Evolutionary conservation across 345 rosid genomes (phyloP).

Genomic region (Hypericum androsaemum): DNA sequence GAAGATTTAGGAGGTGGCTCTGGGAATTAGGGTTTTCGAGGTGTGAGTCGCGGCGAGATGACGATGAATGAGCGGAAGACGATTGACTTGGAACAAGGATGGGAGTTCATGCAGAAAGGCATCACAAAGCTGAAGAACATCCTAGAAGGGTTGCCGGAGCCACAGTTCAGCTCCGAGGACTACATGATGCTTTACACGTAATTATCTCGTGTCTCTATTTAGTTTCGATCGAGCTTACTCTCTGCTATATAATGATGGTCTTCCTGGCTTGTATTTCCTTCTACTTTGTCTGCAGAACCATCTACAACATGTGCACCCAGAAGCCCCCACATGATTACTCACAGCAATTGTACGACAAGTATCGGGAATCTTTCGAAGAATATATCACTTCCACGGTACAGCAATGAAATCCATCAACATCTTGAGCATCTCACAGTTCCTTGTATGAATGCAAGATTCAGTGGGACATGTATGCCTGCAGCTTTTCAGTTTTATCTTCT

Average conservation of each 20-base stretch:
- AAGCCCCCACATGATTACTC: constrained; percentile 31
- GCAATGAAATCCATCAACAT: constrained; percentile 2
- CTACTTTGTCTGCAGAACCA: constrained; percentile 12
- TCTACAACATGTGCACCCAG: constrained; percentile 35
- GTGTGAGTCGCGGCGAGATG: no score
- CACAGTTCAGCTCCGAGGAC: constrained; percentile 29
- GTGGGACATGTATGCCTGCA: no score
- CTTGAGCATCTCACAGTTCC: neutral
- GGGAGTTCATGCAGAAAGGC: constrained; percentile 6
- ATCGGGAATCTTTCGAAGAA: constrained; percentile 18
- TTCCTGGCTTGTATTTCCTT: neutral
- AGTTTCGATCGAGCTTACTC: neutral
- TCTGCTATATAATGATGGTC: neutral
- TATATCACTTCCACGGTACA: constrained; percentile 18
- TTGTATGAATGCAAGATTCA: no score
- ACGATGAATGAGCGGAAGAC: constrained; percentile 1
- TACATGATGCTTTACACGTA: constrained; percentile 36
- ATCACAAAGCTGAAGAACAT: constrained; percentile 8
- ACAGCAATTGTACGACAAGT: constrained; percentile 25
- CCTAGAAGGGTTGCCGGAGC: constrained; percentile 23
- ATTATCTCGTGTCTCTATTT: neutral
- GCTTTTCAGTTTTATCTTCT: no score
- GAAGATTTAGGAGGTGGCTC: no score
- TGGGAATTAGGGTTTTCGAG: no score
- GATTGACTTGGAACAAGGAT: constrained; percentile 7